Percentiles rank a stretch among this genome's conserved stretches.
Evolutionary conservation across 179 eudicot species (phyloP).

Genomic region (Corrigiola litoralis): DNA sequence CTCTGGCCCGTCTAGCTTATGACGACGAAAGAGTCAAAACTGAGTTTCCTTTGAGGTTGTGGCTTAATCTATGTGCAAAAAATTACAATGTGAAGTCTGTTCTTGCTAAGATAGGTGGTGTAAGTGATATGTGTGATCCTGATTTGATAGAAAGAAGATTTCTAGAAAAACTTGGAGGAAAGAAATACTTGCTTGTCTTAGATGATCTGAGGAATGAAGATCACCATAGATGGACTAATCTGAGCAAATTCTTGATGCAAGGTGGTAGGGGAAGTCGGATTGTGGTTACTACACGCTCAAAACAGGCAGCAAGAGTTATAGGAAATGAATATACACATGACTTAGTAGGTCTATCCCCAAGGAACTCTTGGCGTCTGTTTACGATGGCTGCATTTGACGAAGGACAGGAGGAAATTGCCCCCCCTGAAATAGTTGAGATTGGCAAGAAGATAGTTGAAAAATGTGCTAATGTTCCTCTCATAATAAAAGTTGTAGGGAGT

Average conservation of each 20-base stretch:
- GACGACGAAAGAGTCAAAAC: neutral
- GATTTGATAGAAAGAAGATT: neutral
- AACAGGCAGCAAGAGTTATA: neutral
- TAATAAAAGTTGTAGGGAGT: neutral
- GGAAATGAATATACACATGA: neutral
- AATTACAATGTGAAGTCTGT: neutral
- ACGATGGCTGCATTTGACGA: conserved; percentile 9
- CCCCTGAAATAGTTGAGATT: neutral
- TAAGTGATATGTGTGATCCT: no score
- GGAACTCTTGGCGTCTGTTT: conserved; percentile 19
- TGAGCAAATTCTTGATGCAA: neutral
- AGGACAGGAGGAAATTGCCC: neutral
- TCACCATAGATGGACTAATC: conserved; percentile 4
- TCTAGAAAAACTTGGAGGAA: neutral
- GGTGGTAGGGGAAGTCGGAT: conserved; percentile 17
- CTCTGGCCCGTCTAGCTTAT: neutral
- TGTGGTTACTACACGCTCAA: conserved; percentile 15
- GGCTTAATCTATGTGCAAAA: neutral
- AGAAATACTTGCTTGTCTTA: conserved; percentile 14
- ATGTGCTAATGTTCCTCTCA: no score
- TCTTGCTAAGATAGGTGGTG: no score
- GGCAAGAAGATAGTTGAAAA: neutral
- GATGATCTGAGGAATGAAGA: no score
- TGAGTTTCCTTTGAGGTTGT: neutral
- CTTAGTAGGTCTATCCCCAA: conserved; percentile 8